These are phyloP conservation scores for Entophlyctis helioformis DNA, from an alignment of 192 early-diverging fungal genomes.

Conservation along the genomic window DNA sequence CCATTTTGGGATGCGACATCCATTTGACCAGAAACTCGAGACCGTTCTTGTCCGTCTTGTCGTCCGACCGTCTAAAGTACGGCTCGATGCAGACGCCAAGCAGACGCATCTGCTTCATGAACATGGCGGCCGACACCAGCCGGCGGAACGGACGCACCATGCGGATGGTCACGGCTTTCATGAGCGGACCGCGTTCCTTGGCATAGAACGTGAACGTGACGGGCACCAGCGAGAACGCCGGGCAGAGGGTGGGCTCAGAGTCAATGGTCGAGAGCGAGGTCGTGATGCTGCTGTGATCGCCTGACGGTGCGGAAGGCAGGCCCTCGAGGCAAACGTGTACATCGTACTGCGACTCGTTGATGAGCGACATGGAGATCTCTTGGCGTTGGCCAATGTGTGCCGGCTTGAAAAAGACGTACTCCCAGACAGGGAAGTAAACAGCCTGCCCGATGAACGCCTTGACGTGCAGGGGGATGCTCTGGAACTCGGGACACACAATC, in stretches of 20 bases:
- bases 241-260: conserved; percentile 8
- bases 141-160: conserved; percentile 18
- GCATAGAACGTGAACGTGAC: conserved; percentile 33
- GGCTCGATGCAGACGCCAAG: conserved; percentile 47
- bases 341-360: conserved; percentile 48
- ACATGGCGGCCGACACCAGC: conserved; percentile 13
- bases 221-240: conserved; percentile 21
- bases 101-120: conserved; percentile 19
- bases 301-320: background rate
- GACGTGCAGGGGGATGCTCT: conserved; percentile 38
- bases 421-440: conserved; percentile 38
- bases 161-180: conserved; percentile 19
- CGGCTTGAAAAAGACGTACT: conserved; percentile 40
- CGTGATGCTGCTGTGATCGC: conserved; percentile 7
- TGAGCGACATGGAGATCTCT: conserved; percentile 15
- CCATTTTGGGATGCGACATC: conserved; percentile 41
- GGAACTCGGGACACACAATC: conserved; percentile 49
- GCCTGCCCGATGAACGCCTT: conserved; percentile 42
- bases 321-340: conserved; percentile 17
- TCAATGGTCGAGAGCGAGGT: conserved; percentile 14
- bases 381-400: conserved; percentile 19
- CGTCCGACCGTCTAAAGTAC: conserved; percentile 21
- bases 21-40: conserved; percentile 38
- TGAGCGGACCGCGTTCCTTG: conserved; percentile 21
- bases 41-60: conserved; percentile 36